Percentiles rank a stretch among this genome's conserved stretches.
Conservation (phyloP, 2,329 filamentous ascomycete species). For the Claviceps quebecensis region DNA sequence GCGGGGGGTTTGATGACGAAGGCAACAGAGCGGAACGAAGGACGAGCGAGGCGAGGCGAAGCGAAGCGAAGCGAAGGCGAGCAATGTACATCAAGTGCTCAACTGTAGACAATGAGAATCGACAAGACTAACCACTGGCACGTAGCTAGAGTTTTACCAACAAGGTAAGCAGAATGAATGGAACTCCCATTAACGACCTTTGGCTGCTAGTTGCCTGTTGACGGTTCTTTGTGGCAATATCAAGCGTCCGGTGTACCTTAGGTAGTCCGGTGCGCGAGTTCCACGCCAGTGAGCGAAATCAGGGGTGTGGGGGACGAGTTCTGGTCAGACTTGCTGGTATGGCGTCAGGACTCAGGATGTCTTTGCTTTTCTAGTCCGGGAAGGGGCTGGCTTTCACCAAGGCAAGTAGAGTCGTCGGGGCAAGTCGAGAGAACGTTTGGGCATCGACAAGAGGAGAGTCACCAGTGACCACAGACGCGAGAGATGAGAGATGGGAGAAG, state of each 20-base stretch:
- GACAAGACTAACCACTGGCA: conserved; percentile 2
- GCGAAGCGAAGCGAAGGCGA: neutral
- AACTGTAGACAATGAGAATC: conserved; percentile 5
- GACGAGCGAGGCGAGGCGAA: neutral
- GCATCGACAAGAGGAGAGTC: too few relatives aligned
- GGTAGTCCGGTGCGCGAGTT: neutral
- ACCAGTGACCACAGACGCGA: too few relatives aligned
- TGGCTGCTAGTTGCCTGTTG: conserved; percentile 3
- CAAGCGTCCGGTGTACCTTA: neutral
- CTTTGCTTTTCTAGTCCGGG: too few relatives aligned
- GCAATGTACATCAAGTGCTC: neutral
- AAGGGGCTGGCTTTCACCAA: too few relatives aligned
- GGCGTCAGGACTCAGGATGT: too few relatives aligned
- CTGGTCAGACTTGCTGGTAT: too few relatives aligned
- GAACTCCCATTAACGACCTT: neutral
- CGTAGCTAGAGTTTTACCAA: conserved; percentile 1
- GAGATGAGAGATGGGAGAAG: too few relatives aligned
- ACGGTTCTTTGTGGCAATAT: neutral
- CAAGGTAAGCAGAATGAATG: too few relatives aligned
- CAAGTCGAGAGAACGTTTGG: too few relatives aligned
- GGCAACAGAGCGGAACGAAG: conserved; percentile 1
- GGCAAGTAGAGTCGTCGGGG: too few relatives aligned
- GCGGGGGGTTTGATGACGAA: neutral
- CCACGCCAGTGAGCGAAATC: neutral
- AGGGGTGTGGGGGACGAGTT: too few relatives aligned